A percentile compares a stretch with the other conserved stretches of the same genome.
Conservation (phyloP, 257 asterid species). For the Ballota nigra region DNA sequence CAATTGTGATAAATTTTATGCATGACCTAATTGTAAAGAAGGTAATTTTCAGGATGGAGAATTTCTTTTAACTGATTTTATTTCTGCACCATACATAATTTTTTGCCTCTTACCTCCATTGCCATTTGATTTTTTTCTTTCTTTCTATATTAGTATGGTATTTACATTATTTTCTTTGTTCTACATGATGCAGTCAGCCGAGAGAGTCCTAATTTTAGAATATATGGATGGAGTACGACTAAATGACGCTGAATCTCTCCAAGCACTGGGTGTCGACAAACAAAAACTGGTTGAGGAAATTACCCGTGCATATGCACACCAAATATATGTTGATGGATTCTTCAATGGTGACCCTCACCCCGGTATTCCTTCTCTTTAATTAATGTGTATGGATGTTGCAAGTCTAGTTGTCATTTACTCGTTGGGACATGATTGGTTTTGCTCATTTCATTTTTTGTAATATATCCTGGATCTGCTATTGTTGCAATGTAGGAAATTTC, state of each 20-base stretch:
- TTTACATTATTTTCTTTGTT: conserved; percentile 14
- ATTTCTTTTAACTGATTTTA: background rate
- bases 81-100: background rate
- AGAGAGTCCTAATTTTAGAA: conserved; percentile 84
- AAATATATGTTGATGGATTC: conserved; percentile 93
- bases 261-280: conserved; percentile 81
- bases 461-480: conserved; percentile 22
- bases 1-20: background rate
- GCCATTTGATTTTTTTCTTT: background rate
- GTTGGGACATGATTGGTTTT: conserved; percentile 15
- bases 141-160: background rate
- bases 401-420: conserved; percentile 1
- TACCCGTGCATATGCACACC: conserved; percentile 98
- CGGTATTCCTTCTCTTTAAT: conserved; percentile 30
- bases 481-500: conserved; percentile 69
- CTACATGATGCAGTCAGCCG: conserved; percentile 66
- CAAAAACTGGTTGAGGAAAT: conserved; percentile 94
- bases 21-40: background rate
- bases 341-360: conserved; percentile 99
- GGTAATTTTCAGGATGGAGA: background rate
- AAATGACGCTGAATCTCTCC: conserved; percentile 72
- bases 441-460: conserved; percentile 7
- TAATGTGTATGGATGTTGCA: background rate
- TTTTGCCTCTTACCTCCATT: too few species aligned
- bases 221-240: conserved; percentile 95